Evolutionary conservation across 805 yeast genomes (phyloP), one percentile per base, ranked within the genome.

Genomic region (Candida tammaniensis): DNA sequence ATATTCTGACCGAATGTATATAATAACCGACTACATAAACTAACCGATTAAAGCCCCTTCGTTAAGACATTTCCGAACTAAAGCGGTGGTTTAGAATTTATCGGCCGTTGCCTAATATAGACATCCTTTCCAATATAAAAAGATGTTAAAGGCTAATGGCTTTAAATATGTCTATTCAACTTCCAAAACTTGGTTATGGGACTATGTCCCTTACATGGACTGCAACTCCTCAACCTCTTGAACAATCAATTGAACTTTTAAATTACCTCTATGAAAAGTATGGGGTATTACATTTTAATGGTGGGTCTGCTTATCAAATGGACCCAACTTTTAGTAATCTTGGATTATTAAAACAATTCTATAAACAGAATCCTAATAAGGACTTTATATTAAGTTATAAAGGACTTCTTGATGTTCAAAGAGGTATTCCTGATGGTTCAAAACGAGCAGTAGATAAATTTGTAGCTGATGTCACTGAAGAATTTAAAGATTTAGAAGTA

Each of bases 141-240:
- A n/a, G n/a, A n/a, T n/a, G n/a, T n/a, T n/a, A n/a, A n/a, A n/a
- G n/a, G n/a, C n/a, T n/a, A n/a, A n/a, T n/a, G n/a, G n/a, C n/a
- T n/a, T n/a, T n/a, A n/a, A n/a, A n/a, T n/a, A n/a, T n/a, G n/a
- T n/a, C n/a, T n/a, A n/a, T n/a, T n/a, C n/a, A n/a, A n/a, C n/a
- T n/a, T n/a, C n/a, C n/a, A n/a, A n/a, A n/a, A n/a, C n/a, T n/a
- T n/a, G 95, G 95, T 28, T 77, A 73, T 46, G 96, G 96, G 26
- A 69, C 86, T 43, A 86, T 88, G 96, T 75, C 82, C 36, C 66
- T 85, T 53, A 84, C 95, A 1, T 78, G 85, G 86, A 69, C 71
- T 25, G 74, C 80, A 0, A 54, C 48, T 0, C 86, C 85, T 21
- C 55, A 72, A 18, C 70, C 81, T 5, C 55, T 68, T 33, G 76